Conservation (phyloP, 139 green algal species). For the Chlamydomonas eustigma region DNA sequence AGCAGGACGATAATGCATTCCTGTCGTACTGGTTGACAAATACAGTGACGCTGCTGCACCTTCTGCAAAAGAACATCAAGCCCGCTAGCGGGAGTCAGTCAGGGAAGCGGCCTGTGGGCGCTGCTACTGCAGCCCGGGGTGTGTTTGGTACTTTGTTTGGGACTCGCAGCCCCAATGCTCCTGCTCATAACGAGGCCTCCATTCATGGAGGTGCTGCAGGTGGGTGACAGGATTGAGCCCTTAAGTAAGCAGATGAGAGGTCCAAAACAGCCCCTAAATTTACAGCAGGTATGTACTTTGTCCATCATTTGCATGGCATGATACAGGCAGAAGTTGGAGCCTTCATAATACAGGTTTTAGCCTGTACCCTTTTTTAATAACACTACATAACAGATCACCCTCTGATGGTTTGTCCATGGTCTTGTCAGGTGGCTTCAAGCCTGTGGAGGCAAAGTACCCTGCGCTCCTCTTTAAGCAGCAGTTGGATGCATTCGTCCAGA, state of each 20-base stretch:
- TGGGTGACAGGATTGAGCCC: conserved; percentile 10
- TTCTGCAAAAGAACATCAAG: conserved; percentile 95
- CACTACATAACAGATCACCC: no score
- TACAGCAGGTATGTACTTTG: no score
- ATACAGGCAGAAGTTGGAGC: no score
- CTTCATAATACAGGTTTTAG: no score
- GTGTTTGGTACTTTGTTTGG: conserved; percentile 46
- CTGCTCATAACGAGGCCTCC: conserved; percentile 56
- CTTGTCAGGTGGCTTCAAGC: conserved; percentile 56
- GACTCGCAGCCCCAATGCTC: conserved; percentile 17
- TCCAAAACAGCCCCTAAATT: no score
- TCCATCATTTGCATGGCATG: no score
- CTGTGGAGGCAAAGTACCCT: conserved; percentile 98
- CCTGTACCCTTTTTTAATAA: no score
- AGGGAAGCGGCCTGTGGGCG: conserved; percentile 19
- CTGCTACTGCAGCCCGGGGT: conserved; percentile 25
- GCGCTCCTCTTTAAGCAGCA: conserved; percentile 99
- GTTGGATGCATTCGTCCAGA: conserved; percentile 96
- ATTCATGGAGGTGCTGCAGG: conserved; percentile 80
- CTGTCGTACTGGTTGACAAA: conserved; percentile 96
- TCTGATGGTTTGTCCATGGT: no score
- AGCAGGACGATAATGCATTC: conserved; percentile 83
- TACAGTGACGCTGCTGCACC: conserved; percentile 90
- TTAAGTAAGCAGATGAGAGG: not conserved
- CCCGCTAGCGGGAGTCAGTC: conserved; percentile 51